Base-by-base conservation (phyloP, 768 basidiomycete genomes). In the Boletellus ananas region DNA sequence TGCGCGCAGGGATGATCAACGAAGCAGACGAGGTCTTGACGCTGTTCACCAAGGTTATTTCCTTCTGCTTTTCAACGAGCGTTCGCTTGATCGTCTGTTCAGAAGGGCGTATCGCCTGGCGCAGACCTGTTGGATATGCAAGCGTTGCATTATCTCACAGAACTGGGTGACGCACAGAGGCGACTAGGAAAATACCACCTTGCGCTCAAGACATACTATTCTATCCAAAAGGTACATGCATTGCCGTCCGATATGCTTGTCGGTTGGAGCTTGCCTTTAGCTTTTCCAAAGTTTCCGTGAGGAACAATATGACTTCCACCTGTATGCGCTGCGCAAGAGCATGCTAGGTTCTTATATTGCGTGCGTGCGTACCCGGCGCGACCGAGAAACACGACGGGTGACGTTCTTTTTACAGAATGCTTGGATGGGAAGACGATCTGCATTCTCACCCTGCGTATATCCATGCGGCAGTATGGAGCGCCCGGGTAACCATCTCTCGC, bases 221-320 rank as follows among this genome's bases (percentile, higher is more conserved):
- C 83, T 25, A 74, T 94, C 39, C 79, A 82, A 50, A 89, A 83
- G 74, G 90, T 90, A 38, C 37, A 71, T 62, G 29, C 17, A 40
- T 50, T 42, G 47, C 39, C 20, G 20, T 53, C 14, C 20, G 49
- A 45, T 25, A 27, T 29, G 53, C 38, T 36, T 27, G 25, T 25
- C 34, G 31, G 40, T 41, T 60, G 33, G 18, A 60, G 46, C 43
- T 14, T 45, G 18, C 29, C 43, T 25, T 35, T 52, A 90, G 90
- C 71, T 85, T 14, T 97, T 95, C 66, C 79, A 85, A 46, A 87
- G 88, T 45, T 80, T 89, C 56, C 92, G 96, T 56, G 93, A 97
- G 57, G 94, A 96, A 61, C 94, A 98, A 69, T 97, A 87, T 59
- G 96, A 99, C 68, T 99, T 99, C 77, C 96, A 99, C 66, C 83